Evolutionary conservation across 208 protist species (phyloP), one percentile per base, ranked within the genome.

Genomic region (Crithidia sp.): DNA sequence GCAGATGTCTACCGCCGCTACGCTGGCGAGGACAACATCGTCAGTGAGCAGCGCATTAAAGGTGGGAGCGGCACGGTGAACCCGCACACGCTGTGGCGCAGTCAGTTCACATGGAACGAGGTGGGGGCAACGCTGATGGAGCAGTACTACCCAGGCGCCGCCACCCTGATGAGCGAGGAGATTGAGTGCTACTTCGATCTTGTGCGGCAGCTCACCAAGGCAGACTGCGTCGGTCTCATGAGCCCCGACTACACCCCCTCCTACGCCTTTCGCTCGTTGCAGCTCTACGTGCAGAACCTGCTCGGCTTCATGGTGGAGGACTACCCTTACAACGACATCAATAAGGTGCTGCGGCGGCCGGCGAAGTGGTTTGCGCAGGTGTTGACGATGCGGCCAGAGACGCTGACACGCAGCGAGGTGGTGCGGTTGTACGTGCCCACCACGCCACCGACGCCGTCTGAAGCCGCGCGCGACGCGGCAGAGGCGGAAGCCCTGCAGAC

Each of bases 291-390:
- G 43, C 84, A 88, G 69, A 94, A 94, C 75, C 75, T 96, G 5
- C 77, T 96, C 5, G 91, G 91, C n/a, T 90, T 89, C 79, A 89
- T 86, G 76, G 74, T 85, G 13, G 88, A 92, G 73, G 89, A 93
- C 78, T 96, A 93, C 77, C 77, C 87, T 14, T 93, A 93, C 85
- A 88, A 92, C 64, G 80, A 82, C 67, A 94, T 96, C 66, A 96
- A 96, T 72, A 90, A 88, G 57, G 89, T 96, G 40, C 82, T 96
- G 44, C 82, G 74, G 4, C 89, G 89, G 14, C 79, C 82, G 0
- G 81, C 87, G 37, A 96, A 96, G 75, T 85, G 82, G 78, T 88
- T 94, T 54, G 91, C 89, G 50, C 91, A 96, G 71, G 83, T 79
- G 43, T 82, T 91, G 57, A 92, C 88, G 14, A 84, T 93, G 85